These are phyloP conservation scores for Eucommia ulmoides DNA, from an alignment of 257 asterid genomes.

Conservation along the genomic window DNA sequence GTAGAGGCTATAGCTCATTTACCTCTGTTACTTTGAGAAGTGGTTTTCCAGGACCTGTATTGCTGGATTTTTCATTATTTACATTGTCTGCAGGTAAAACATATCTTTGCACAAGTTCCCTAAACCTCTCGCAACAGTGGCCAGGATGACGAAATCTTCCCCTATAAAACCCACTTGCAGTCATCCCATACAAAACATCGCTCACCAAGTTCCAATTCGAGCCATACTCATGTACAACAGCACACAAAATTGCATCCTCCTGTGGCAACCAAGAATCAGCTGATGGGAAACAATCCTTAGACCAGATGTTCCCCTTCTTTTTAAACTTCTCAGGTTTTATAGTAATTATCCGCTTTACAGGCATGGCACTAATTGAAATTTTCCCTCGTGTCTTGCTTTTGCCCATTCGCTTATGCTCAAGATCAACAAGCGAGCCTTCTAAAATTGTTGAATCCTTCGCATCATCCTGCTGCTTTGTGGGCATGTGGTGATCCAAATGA, in stretches of 20 bases:
- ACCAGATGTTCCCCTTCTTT: slow-evolving; percentile 56
- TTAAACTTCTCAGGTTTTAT: slow-evolving; percentile 68
- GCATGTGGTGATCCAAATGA: slow-evolving; percentile 26
- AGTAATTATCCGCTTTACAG: slow-evolving; percentile 55
- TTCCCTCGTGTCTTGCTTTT: slow-evolving; percentile 59
- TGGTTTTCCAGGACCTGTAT: slow-evolving; percentile 53
- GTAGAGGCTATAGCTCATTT: too few relatives aligned
- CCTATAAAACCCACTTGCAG: slow-evolving; percentile 69
- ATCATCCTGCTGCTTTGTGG: slow-evolving; percentile 40
- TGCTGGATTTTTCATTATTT: slow-evolving; percentile 53
- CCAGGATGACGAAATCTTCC: slow-evolving; percentile 85
- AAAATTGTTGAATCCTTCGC: slow-evolving; percentile 24
- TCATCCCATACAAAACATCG: slow-evolving; percentile 59
- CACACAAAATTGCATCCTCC: slow-evolving; percentile 84
- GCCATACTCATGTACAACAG: slow-evolving; percentile 75
- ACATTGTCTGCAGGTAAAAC: slow-evolving; percentile 57
- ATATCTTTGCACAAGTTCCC: slow-evolving; percentile 80
- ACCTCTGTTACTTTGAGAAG: slow-evolving; percentile 94
- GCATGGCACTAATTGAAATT: slow-evolving; percentile 48
- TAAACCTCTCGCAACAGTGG: slow-evolving; percentile 89
- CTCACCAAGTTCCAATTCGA: slow-evolving; percentile 81
- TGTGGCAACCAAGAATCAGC: slow-evolving; percentile 78
- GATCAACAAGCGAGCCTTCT: slow-evolving; percentile 38
- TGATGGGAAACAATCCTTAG: slow-evolving; percentile 53
- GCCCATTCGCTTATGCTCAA: slow-evolving; percentile 43